These are phyloP conservation scores for Triticum timopheevii DNA, from an alignment of 176 grass and related monocot species.

Conservation along the genomic window DNA sequence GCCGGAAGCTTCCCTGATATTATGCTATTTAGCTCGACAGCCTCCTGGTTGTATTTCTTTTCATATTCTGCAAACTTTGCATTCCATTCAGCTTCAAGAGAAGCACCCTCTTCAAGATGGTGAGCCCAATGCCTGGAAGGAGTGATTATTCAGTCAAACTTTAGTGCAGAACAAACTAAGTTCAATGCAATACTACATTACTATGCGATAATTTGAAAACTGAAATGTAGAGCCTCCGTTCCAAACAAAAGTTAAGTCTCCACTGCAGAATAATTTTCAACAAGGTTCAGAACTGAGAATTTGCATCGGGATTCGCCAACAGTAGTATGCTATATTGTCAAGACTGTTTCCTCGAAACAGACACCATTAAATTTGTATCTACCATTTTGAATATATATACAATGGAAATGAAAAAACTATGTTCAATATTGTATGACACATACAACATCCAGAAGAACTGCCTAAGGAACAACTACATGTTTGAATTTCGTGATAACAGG, in stretches of 20 bases:
- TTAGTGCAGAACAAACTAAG: neutral
- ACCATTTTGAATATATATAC: neutral
- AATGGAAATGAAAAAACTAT: neutral
- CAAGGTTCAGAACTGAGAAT: neutral
- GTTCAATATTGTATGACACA: neutral
- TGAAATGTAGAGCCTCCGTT: neutral
- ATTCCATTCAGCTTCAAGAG: constrained; percentile 63
- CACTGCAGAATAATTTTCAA: neutral
- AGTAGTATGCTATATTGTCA: neutral
- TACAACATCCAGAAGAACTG: neutral
- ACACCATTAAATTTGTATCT: neutral
- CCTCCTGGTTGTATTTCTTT: constrained; percentile 56
- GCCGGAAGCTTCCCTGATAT: constrained; percentile 42
- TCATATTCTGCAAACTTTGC: constrained; percentile 47
- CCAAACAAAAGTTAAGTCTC: neutral
- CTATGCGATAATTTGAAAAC: neutral
- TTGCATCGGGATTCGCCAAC: neutral
- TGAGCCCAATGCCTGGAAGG: constrained; percentile 43
- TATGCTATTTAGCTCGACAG: constrained; percentile 39
- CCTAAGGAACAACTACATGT: neutral
- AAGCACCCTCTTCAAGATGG: constrained; percentile 45
- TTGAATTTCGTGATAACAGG: neutral
- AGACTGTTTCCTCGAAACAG: neutral
- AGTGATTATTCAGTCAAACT: constrained; percentile 5
- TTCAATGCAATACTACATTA: neutral